Evolutionary conservation across 164 flowering plant genomes (phyloP), one percentile per base, ranked within the genome.

Genomic region (Nymphaea colorata): DNA sequence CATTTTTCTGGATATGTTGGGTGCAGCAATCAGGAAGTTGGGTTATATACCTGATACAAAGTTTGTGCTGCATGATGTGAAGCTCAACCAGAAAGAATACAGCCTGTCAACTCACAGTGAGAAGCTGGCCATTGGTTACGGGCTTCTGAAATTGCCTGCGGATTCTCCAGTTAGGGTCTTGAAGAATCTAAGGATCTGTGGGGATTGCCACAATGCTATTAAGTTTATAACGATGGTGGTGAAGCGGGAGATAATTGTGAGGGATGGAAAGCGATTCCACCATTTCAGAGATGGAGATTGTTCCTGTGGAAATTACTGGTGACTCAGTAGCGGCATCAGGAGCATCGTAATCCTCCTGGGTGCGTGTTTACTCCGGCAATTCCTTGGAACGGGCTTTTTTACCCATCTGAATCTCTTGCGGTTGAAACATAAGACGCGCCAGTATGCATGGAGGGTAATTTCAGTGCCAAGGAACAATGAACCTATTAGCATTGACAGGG

Each of bases 131-230:
- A 93, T 88, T 74, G 91, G 71, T 4, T 91, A 67, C 76, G 97
- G 97, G 64, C 80, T 91, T 4, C 71, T 88, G 66, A 91, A 79
- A 75, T 80, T 86, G 64, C 95, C 97, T 17, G 73, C 36, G 47
- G 91, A 87, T 70, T 87, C 89, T 68, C 77, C 85, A 7, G 69
- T 88, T 53, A 77, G 93, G 72, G 86, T 91, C 68, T 82, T 86
- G 68, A 91, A 91, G 82, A 91, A 90, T 77, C 80, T 90, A 45
- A 80, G 93, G 70, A 87, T 86, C 36, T 90, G 96, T 79, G 88
- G 93, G 44, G 97, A 91, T 72, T 91, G 97, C 77, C 97, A 91
- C 68, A 86, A 79, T 70, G 89, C 95, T 42, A 74, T 91, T 76
- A 88, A 79, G 79, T 82, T 80, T 73, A 86, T 91, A 80, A 81